Evolutionary conservation across 768 basidiomycete genomes (phyloP), one percentile per base, ranked within the genome.

Genomic region (Lentinula boryana): DNA sequence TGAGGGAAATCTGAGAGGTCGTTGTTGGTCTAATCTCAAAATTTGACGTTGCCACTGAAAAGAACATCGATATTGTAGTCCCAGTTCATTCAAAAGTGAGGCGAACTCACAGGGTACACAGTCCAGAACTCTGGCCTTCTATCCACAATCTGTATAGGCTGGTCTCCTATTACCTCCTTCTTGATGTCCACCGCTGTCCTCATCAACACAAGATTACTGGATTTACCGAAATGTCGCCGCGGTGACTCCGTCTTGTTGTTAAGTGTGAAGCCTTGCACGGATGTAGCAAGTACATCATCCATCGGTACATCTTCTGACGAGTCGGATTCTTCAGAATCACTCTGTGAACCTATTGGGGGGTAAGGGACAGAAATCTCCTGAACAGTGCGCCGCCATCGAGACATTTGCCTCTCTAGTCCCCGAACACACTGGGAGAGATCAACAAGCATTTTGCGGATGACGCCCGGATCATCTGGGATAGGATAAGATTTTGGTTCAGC

Each of bases 191-290:
- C 68, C 27, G 79, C 80, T 50, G 61, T 60, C 63, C 67, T 64
- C 50, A 85, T 71, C 15, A 85, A 75, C 75, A 82, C 79, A 0
- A 79, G 75, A 13, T 81, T 79, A 64, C 82, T 83, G 10, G 80
- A 80, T 43, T 56, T 56, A 18, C 55, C 55, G 16, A 56, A 56
- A 43, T 56, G 55, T 23, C 55, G 38, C 15, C 27, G 36, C 5
- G 55, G 55, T 38, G 36, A 38, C 32, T 33, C 53, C 16, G 55
- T 51, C 12, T 51, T 51, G 40, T 56, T 31, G 44, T 56, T 27
- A 15, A 43, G 21, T 40, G 55, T 40, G 55, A 56, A 43, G 8
- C 40, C 40, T 41, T 40, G 55, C 13, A 56, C 38, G 35, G 53
- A 40, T 18, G 51, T 52, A 21, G 31, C 51, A 16, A 52, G 35